Percentiles rank a stretch among this genome's conserved stretches.
phyloP scores from a whole-genome alignment of 129 eudicot genomes.

The Ambrosia trifida region DNA sequence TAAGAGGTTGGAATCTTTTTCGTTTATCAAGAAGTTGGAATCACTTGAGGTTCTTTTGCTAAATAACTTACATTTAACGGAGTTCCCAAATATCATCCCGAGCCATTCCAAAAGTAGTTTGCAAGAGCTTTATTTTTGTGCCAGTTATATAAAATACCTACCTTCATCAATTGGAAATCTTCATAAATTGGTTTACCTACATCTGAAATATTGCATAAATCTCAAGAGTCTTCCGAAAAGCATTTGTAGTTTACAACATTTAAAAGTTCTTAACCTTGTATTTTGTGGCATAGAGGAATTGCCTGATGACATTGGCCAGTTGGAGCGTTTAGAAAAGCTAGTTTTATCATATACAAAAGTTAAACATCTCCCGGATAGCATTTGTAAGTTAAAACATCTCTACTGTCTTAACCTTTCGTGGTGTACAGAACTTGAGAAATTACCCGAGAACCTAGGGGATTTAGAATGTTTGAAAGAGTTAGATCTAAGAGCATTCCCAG shows the following conservation, averaged over 20 bases:
- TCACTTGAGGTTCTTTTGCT: constrained; percentile 9
- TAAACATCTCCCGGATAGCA: neutral
- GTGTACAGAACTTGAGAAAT: neutral
- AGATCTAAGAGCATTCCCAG: too few relatives aligned
- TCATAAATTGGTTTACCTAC: constrained; percentile 1
- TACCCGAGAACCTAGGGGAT: neutral
- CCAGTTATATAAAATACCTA: constrained; percentile 3
- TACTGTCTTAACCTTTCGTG: neutral
- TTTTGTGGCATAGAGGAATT: neutral
- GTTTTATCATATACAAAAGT: neutral
- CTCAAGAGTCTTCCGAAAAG: constrained; percentile 13
- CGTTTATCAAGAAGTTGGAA: constrained; percentile 14
- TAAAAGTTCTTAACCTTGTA: constrained; percentile 15
- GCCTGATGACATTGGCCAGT: constrained; percentile 5
- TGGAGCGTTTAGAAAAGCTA: constrained; percentile 17
- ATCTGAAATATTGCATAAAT: neutral
- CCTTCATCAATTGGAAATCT: constrained; percentile 30
- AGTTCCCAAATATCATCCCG: constrained; percentile 8
- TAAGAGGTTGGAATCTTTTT: constrained; percentile 1
- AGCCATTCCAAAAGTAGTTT: neutral
- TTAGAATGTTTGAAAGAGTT: neutral
- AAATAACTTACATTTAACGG: neutral
- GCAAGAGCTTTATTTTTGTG: neutral
- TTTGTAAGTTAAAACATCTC: constrained; percentile 12
- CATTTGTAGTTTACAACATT: constrained; percentile 15